phyloP scores from a whole-genome alignment of 2,329 filamentous ascomycete species.

The Parastagonospora nodorum region DNA sequence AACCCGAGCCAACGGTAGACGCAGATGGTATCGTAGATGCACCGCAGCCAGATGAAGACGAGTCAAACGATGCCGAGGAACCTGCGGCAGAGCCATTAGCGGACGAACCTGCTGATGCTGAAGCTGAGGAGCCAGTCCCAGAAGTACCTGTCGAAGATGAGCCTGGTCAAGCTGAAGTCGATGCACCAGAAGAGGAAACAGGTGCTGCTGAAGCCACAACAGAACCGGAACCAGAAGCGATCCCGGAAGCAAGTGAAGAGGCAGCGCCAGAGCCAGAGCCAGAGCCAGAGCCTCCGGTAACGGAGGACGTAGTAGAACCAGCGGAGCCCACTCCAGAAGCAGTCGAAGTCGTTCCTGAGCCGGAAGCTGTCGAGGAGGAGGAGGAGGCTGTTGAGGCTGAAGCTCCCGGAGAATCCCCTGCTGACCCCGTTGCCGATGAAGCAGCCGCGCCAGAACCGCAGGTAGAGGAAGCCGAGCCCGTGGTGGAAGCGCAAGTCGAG shows the following conservation, averaged over 20 bases:
- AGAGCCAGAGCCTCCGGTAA: slow-evolving; percentile 2
- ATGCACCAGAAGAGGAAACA: background rate
- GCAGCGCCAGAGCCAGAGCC: background rate
- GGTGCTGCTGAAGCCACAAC: background rate
- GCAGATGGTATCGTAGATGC: too few species aligned
- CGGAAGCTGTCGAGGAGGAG: background rate
- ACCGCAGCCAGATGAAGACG: background rate
- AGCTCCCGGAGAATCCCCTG: background rate
- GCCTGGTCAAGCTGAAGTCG: background rate
- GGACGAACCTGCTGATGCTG: background rate
- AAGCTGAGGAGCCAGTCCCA: too few species aligned
- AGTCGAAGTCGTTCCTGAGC: background rate
- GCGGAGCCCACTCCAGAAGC: background rate
- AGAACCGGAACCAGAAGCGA: background rate
- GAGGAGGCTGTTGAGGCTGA: background rate
- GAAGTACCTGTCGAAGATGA: too few species aligned
- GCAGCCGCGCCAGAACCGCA: slow-evolving; percentile 1
- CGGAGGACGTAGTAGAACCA: background rate
- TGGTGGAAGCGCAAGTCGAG: too few species aligned
- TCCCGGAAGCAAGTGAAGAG: background rate
- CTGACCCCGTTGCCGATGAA: background rate
- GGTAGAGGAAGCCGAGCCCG: background rate
- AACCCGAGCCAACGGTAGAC: background rate
- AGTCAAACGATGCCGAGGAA: background rate
- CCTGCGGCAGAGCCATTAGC: background rate